Conservation (phyloP, 1,284 basidiomycete species). For the Coniferiporia sulphurascens region DNA sequence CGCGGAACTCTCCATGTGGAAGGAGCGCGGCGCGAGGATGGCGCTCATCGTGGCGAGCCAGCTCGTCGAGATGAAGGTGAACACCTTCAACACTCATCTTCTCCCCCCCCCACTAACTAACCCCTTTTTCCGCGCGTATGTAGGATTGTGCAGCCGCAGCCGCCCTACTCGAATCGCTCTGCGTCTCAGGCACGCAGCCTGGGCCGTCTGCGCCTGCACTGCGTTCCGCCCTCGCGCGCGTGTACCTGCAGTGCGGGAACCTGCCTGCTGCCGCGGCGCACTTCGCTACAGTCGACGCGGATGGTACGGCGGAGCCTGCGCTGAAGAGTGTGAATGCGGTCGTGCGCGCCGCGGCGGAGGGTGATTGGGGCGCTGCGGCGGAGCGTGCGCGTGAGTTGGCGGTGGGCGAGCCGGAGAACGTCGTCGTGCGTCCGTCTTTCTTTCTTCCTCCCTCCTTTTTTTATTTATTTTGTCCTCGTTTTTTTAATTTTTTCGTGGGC, state of each 20-base stretch:
- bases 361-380: constrained; percentile 58
- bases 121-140: not conserved
- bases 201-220: constrained; percentile 48
- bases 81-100: constrained; percentile 7
- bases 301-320: constrained; percentile 38
- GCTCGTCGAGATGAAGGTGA: constrained; percentile 69
- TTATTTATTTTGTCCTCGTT: too few species aligned
- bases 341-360: constrained; percentile 57
- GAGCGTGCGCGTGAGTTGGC: constrained; percentile 41
- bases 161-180: constrained; percentile 58
- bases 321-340: constrained; percentile 58
- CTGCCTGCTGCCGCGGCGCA: constrained; percentile 50
- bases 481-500: too few species aligned
- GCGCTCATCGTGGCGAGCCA: constrained; percentile 69
- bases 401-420: constrained; percentile 49
- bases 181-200: constrained; percentile 33
- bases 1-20: constrained; percentile 65
- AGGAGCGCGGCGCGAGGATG: constrained; percentile 65
- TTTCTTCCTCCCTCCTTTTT: too few species aligned
- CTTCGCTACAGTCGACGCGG: constrained; percentile 44
- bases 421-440: constrained; percentile 41
- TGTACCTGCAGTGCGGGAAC: constrained; percentile 69
- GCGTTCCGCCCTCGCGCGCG: constrained; percentile 61
- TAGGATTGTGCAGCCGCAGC: constrained; percentile 69
- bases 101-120: not conserved